Evolutionary conservation across 176 grass and related monocot genomes (phyloP), one percentile per base, ranked within the genome.

Genomic region (Alopecurus myosuroides): DNA sequence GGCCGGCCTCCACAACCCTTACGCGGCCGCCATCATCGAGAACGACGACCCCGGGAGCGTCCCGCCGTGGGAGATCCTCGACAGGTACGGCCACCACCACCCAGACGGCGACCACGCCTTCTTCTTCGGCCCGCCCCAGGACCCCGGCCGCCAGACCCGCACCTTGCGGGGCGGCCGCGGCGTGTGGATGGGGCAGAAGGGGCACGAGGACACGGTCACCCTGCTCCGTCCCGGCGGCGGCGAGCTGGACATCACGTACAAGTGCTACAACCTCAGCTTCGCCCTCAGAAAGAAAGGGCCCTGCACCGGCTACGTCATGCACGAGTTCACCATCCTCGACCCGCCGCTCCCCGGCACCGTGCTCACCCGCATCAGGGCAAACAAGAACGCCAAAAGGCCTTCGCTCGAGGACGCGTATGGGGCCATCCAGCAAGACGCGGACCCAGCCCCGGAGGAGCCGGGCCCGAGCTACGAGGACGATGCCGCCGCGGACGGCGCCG

Each of bases 21-120:
- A 86, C 53, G 67, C 0, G 4, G 40, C 51, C 53, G 85, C 67
- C 67, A 13, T 86, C 40, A 19, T 80, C 67, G 77, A 86, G n/a
- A 67, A 1, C 5, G 12, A 15, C 45, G 55, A 86, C 68, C 53
- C 55, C 19, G 19, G 4, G 7, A 80, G 53, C 66, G 60, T 45
- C 67, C 68, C 77, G 11, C 77, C 67, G 11, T 86, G 85, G 85
- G 77, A 81, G 17, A 11, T 86, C 31, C 11, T 86, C 29, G 22
- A 11, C 6, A 56, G 29, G 3, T 1, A 49, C 39, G 26, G 49
- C 50, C 76, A 48, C 51, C 36, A 0, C 20, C 36, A 0, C 20
- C 63, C 3, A 20, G 45, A 23, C 53, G 15, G 31, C 41, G 41
- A 51, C 42, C 42, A 74, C 0, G 67, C 77, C 68, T 80, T 86